Conservation (phyloP, 2,329 filamentous ascomycete genomes). For the Apiospora arundinis region DNA sequence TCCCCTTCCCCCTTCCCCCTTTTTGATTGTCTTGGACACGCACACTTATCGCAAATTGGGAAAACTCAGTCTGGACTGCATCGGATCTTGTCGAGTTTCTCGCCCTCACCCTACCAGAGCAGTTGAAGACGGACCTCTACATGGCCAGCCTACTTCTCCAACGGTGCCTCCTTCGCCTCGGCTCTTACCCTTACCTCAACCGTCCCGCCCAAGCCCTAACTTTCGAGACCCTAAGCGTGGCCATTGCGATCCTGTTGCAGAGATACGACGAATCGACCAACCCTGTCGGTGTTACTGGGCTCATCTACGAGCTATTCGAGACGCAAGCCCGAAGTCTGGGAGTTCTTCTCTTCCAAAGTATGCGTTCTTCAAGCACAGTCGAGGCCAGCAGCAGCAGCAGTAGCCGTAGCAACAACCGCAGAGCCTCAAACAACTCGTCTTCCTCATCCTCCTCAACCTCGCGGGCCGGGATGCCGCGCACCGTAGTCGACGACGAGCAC, state of each 20-base stretch:
- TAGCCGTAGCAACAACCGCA: neutral
- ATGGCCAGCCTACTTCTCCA: slow-evolving; percentile 13
- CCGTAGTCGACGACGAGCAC: neutral
- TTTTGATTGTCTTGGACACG: neutral
- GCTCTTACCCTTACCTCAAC: slow-evolving; percentile 5
- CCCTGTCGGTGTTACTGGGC: neutral
- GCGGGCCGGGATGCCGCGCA: neutral
- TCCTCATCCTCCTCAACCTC: neutral
- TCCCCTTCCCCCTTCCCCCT: neutral
- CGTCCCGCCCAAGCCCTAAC: neutral
- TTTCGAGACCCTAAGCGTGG: neutral
- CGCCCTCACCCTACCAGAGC: neutral
- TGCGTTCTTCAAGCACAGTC: neutral
- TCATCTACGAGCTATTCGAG: slow-evolving; percentile 13
- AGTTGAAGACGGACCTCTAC: slow-evolving; percentile 2
- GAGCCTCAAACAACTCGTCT: neutral
- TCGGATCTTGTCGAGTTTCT: slow-evolving; percentile 8
- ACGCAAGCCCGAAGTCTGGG: neutral
- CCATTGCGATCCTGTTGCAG: neutral
- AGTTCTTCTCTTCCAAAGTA: neutral
- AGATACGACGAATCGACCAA: neutral
- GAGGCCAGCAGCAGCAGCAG: neutral
- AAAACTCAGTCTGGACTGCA: neutral
- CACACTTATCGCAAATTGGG: neutral
- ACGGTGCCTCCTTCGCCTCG: neutral